Percentiles rank a stretch among this genome's conserved stretches.
These are phyloP conservation scores for Cyathus striatus DNA, from an alignment of 768 basidiomycete genomes.

Conservation along the genomic window DNA sequence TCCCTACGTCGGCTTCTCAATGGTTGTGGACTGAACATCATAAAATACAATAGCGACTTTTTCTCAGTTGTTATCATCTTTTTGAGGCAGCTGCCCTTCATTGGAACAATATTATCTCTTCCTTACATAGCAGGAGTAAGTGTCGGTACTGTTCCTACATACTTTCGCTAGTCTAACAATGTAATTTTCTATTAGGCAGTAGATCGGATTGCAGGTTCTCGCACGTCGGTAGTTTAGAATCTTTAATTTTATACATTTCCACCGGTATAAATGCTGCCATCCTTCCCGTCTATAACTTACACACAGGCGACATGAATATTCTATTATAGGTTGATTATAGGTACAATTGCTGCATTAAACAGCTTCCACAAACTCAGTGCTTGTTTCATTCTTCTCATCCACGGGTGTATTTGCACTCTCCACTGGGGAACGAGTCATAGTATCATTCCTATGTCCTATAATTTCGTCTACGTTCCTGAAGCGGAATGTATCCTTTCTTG, in stretches of 20 bases:
- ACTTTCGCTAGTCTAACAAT: background rate
- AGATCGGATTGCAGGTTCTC: conserved; percentile 76
- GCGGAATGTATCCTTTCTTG: conserved; percentile 42
- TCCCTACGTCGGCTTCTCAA: background rate
- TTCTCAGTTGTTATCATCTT: conserved; percentile 99
- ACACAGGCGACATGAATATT: conserved; percentile 9
- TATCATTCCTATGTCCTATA: conserved; percentile 9
- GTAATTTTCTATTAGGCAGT: conserved; percentile 45
- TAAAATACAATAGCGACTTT: conserved; percentile 68
- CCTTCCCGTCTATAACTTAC: too few species aligned
- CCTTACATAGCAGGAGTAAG: conserved; percentile 85
- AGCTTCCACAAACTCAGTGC: conserved; percentile 8
- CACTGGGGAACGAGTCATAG: too few species aligned
- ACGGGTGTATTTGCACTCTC: too few species aligned
- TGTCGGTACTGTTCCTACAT: conserved; percentile 5
- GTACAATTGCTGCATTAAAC: conserved; percentile 6
- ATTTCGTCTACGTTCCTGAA: conserved; percentile 43
- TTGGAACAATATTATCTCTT: conserved; percentile 81
- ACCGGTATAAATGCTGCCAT: too few species aligned
- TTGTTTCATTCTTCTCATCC: conserved; percentile 6
- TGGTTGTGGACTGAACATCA: conserved; percentile 1
- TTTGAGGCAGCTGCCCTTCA: conserved; percentile 86
- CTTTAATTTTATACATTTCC: too few species aligned
- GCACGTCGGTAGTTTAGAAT: conserved; percentile 63
- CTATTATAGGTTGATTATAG: background rate